Evolutionary conservation across 345 rosid genomes (phyloP), one percentile per base, ranked within the genome.

Genomic region (Gossypium rotundifolium): DNA sequence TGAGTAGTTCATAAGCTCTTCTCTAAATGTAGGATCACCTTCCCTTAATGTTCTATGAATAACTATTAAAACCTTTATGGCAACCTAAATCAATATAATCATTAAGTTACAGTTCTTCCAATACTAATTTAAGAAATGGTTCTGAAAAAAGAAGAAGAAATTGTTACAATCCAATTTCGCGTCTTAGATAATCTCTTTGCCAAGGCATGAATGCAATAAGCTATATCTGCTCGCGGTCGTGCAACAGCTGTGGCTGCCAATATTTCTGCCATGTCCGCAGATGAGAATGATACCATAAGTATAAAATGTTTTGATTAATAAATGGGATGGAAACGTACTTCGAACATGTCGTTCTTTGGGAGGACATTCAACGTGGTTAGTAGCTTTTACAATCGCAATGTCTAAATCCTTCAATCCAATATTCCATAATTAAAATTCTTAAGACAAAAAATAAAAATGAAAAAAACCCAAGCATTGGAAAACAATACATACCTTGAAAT

Each of bases 301-400:
- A 0, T 5, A 5, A 4, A 33, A 33, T 33, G 40, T 33, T 33
- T 33, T 33, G 7, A 33, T 33, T 5, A 1, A 33, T 5, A 5
- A 33, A 33, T 33, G 40, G 2, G 5, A 52, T 17, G 57, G 18
- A 17, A 46, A 75, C 92, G 81, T 80, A 95, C 99, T 93, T 59
- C 96, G 86, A 77, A 95, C 92, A 25, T 95, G 98, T 62, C 99
- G 99, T 83, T 95, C 99, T 77, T 95, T 95, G 0, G 98, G 99
- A 8, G 99, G 98, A 75, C 88, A 87, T 63, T 95, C 99, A 1
- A 91, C 94, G 68, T 95, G 99, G 78, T 91, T 95, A 48, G 99
- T 93, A 33, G 99, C 99, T 73, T 95, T 95, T 4, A 95, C 98
- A 45, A 95, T 89, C 6, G 99, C 99, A 77, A 95, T 88, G 77